Evolutionary conservation across 768 basidiomycete genomes (phyloP).

Genomic region (Rhodosporidiobolus odoratus): DNA sequence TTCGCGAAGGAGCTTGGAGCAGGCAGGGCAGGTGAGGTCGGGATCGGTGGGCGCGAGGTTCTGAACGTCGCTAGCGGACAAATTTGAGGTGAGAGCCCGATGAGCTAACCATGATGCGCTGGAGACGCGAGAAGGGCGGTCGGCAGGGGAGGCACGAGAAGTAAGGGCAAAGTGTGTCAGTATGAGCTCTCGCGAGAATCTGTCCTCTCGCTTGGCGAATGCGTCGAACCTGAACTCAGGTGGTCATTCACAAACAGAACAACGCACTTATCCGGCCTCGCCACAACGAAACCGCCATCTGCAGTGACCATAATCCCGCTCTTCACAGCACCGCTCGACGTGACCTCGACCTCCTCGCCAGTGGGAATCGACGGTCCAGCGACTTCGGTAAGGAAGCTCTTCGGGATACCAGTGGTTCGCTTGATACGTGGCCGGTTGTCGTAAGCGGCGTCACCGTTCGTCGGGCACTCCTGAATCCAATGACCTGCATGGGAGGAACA

Average conservation of each 20-base stretch:
- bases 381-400: conserved; percentile 93
- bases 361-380: conserved; percentile 62
- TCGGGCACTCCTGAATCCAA: conserved; percentile 99
- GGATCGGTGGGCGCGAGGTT: conserved; percentile 71
- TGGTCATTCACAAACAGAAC: background rate
- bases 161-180: background rate
- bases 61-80: conserved; percentile 83
- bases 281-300: conserved; percentile 95
- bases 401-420: conserved; percentile 94
- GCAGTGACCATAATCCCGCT: conserved; percentile 97
- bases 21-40: conserved; percentile 77
- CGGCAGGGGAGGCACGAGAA: background rate
- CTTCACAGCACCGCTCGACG: conserved; percentile 37
- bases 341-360: conserved; percentile 46
- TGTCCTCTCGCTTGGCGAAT: background rate
- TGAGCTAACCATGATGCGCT: conserved; percentile 96
- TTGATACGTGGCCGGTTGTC: conserved; percentile 94
- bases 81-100: conserved; percentile 60
- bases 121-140: background rate
- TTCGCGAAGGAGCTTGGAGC: conserved; percentile 86
- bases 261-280: conserved; percentile 91
- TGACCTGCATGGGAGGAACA: conserved; percentile 59
- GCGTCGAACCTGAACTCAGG: background rate
- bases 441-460: conserved; percentile 90
- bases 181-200: background rate